A percentile compares a stretch with the other conserved stretches of the same genome.
Conservation (phyloP, 2,329 filamentous ascomycete species). For the Neopestalotiopsis rosae region DNA sequence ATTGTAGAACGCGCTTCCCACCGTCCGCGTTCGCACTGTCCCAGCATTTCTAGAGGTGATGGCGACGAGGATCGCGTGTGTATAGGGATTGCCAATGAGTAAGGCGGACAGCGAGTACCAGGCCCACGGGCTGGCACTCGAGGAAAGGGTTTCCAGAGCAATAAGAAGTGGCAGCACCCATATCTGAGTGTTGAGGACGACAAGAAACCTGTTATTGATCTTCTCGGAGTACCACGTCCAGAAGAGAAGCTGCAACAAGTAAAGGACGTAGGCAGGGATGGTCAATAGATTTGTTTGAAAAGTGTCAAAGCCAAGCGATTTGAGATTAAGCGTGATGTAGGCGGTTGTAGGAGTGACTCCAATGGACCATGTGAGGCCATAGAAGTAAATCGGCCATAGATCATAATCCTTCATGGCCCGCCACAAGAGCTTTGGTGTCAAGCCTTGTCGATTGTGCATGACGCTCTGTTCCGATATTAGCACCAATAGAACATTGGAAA, state of each 20-base stretch:
- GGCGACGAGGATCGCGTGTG: constrained; percentile 51
- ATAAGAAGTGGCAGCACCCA: constrained; percentile 60
- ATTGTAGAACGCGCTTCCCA: constrained; percentile 67
- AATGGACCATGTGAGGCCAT: constrained; percentile 39
- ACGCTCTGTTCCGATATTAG: constrained; percentile 37
- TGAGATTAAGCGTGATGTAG: constrained; percentile 25
- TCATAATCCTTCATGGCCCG: constrained; percentile 58
- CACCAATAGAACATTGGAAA: background rate
- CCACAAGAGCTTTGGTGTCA: constrained; percentile 54
- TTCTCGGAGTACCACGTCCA: constrained; percentile 51
- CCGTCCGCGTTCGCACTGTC: constrained; percentile 65
- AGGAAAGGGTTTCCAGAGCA: constrained; percentile 46
- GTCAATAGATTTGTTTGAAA: constrained; percentile 54
- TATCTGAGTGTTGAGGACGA: constrained; percentile 46
- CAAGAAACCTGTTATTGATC: constrained; percentile 38
- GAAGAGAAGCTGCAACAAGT: constrained; percentile 45
- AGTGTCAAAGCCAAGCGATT: constrained; percentile 24
- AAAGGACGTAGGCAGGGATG: constrained; percentile 51
- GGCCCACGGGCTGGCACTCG: constrained; percentile 44
- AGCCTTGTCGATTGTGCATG: constrained; percentile 63
- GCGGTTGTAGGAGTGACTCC: constrained; percentile 29
- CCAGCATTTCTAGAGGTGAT: constrained; percentile 68
- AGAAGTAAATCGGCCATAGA: constrained; percentile 60
- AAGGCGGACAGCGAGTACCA: constrained; percentile 51
- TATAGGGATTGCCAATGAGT: constrained; percentile 54